phyloP scores from a whole-genome alignment of 208 protist genomes.

The Trypanosoma mega region DNA sequence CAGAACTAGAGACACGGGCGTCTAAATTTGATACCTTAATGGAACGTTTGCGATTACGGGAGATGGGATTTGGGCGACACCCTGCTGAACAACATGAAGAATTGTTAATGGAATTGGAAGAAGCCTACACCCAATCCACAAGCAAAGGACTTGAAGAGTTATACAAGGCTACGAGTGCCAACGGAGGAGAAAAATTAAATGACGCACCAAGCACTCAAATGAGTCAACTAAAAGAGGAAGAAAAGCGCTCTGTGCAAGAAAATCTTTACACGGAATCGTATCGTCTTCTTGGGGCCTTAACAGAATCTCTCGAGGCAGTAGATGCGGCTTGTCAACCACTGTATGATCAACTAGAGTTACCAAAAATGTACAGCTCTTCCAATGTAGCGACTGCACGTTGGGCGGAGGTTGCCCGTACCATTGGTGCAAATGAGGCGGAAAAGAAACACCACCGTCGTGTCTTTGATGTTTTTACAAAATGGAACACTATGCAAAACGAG shows the following conservation, averaged over 20 bases:
- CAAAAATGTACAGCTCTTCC: conserved; percentile 38
- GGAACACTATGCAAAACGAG: conserved; percentile 31
- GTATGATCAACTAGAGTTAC: conserved; percentile 63
- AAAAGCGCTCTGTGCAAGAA: conserved; percentile 36
- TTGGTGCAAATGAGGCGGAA: conserved; percentile 69
- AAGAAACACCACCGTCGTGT: conserved; percentile 71
- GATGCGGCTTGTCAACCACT: conserved; percentile 64
- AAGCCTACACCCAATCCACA: conserved; percentile 46
- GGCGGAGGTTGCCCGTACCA: conserved; percentile 57
- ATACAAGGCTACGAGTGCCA: conserved; percentile 14
- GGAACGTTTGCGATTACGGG: conserved; percentile 52
- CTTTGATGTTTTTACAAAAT: conserved; percentile 78
- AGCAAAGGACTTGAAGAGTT: conserved; percentile 56
- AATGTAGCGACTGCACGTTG: conserved; percentile 73
- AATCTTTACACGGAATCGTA: conserved; percentile 64
- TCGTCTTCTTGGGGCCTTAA: conserved; percentile 51
- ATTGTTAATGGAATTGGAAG: conserved; percentile 71
- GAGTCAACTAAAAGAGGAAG: conserved; percentile 38
- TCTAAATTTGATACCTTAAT: conserved; percentile 73
- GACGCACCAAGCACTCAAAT: conserved; percentile 44
- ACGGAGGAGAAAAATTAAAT: conserved; percentile 6
- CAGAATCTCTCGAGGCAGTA: conserved; percentile 39
- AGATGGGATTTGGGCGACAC: conserved; percentile 52
- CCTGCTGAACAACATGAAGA: conserved; percentile 52
- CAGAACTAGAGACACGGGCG: conserved; percentile 52